Percentiles rank a stretch among this genome's conserved stretches.
phyloP scores from a whole-genome alignment of 2,329 filamentous ascomycete genomes.

The Coniella lustricola region DNA sequence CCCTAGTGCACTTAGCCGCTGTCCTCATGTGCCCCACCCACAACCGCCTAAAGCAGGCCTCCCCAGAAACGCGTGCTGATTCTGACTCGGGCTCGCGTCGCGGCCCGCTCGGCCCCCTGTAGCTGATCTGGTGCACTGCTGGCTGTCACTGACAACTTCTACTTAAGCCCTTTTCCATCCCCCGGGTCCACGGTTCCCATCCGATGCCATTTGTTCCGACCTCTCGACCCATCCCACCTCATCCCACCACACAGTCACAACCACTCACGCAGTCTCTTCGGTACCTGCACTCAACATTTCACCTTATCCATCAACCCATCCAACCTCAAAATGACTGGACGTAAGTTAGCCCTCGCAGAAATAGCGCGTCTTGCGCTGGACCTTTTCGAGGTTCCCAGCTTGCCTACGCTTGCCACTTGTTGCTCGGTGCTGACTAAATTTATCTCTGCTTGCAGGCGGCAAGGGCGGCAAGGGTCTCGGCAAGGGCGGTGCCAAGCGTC shows the following conservation, averaged over 20 bases:
- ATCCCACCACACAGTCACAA: background rate
- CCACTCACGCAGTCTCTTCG: slow-evolving; percentile 2
- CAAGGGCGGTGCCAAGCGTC: slow-evolving; percentile 97
- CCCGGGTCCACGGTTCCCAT: slow-evolving; percentile 11
- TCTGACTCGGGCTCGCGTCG: background rate
- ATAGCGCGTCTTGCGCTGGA: background rate
- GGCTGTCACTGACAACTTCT: slow-evolving; percentile 4
- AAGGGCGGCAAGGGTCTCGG: slow-evolving; percentile 97
- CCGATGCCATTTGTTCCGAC: slow-evolving; percentile 7
- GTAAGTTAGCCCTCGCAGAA: slow-evolving; percentile 22
- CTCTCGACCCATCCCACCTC: slow-evolving; percentile 2
- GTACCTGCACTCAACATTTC: slow-evolving; percentile 9
- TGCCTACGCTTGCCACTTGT: background rate
- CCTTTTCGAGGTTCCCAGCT: background rate
- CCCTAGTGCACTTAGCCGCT: too few relatives aligned
- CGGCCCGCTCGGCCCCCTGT: background rate
- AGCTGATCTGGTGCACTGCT: slow-evolving; percentile 6
- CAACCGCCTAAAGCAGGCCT: background rate
- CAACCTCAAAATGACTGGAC: slow-evolving; percentile 28
- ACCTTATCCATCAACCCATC: slow-evolving; percentile 11
- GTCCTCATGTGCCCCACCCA: too few relatives aligned
- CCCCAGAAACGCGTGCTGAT: background rate
- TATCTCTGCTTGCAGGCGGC: slow-evolving; percentile 52
- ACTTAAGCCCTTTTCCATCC: slow-evolving; percentile 14
- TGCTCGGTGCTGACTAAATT: background rate